These are phyloP conservation scores for Collybiopsis confluens DNA, from an alignment of 768 basidiomycete genomes.

Conservation along the genomic window DNA sequence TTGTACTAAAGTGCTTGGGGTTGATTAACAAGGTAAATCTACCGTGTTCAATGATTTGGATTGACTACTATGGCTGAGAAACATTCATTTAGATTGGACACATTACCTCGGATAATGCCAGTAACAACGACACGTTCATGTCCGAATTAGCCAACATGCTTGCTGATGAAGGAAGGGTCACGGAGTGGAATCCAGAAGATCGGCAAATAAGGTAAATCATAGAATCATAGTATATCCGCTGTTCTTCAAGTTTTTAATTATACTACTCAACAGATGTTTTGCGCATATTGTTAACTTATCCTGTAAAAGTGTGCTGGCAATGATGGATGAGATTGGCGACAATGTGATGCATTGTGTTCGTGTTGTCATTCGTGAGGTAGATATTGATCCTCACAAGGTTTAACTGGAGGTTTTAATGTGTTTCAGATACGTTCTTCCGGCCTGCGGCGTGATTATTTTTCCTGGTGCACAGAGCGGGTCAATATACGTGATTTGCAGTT, in stretches of 20 bases:
- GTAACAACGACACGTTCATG: not conserved
- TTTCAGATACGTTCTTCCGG: not conserved
- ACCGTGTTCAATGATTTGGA: not conserved
- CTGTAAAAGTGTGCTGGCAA: not conserved
- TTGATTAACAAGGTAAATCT: not conserved
- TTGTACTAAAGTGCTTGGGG: not conserved
- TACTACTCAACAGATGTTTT: not conserved
- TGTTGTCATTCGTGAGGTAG: not conserved
- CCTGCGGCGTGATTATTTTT: not conserved
- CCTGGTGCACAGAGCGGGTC: not conserved
- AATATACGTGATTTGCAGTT: not conserved
- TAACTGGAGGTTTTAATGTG: not conserved
- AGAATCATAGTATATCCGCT: not conserved
- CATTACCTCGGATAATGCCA: not conserved
- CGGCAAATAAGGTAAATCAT: not conserved
- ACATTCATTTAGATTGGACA: not conserved
- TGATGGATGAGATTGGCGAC: not conserved
- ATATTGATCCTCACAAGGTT: not conserved
- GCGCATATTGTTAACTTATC: not conserved
- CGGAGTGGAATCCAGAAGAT: not conserved
- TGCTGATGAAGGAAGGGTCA: too few relatives aligned
- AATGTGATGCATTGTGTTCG: not conserved
- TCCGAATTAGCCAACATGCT: not conserved
- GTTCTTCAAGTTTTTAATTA: not conserved
- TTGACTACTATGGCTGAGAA: not conserved